Base-by-base conservation (phyloP, 2,329 filamentous ascomycete genomes). In the Sodiomyces alkalinus region DNA sequence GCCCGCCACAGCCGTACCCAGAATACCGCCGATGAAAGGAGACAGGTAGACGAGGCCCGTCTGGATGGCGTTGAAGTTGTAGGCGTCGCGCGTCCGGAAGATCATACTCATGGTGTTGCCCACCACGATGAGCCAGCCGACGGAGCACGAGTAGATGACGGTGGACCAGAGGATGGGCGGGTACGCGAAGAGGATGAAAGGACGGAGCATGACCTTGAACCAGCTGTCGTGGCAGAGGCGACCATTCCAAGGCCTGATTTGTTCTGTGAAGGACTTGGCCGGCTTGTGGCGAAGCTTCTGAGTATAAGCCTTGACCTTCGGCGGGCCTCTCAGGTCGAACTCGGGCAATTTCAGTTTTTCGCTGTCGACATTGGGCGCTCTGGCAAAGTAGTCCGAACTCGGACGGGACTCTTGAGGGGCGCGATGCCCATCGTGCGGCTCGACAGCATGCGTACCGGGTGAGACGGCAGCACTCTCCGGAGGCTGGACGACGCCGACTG, bases 101-200 rank as follows among this genome's bases (percentile, higher is more conserved):
- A 96, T 79, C 33, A 78, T 64, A 0, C 82, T 69, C 3, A 96
- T 73, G 0, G 79, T 80, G 51, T 96, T 86, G 1, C 85, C 93
- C 2, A 96, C 68, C 23, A 96, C 85, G 39, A 96, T 94, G 17
- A 96, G 65, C 90, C 87, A 96, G 20, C 87, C 87, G 6, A 96
- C 70, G 0, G 85, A 90, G 41, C 90, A 76, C 0, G 85, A 62
- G 48, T 96, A 96, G 4, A 93, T 72, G 1, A 80, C 61, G 0
- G 83, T 61, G 5, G 81, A 87, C 87, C 86, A 96, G 7, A 94
- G 65, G 2, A 96, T 80, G 1, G 80, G 71, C 0, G 90, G 90
- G 44, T 96, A 94, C 1, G 77, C 70, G 41, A 77, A 92, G 1
- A 96, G 65, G 26, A 94, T 72, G 35, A 96, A 82, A 0, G 87